phyloP scores from a whole-genome alignment of 2,329 filamentous ascomycete species.

The Exserohilum rostratum region DNA sequence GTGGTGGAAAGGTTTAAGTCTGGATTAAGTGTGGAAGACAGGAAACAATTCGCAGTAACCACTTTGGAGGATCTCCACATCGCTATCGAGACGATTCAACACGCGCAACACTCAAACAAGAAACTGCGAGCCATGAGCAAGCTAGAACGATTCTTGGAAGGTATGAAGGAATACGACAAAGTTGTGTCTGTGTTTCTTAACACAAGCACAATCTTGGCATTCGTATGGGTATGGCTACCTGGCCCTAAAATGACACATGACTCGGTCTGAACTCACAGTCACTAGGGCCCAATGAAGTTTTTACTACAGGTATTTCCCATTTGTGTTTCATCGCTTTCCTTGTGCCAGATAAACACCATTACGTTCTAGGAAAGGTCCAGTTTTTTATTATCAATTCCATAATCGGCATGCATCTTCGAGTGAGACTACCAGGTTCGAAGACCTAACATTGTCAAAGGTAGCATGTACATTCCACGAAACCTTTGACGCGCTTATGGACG shows the following conservation, averaged over 20 bases:
- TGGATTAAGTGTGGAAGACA: conserved; percentile 10
- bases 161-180: conserved; percentile 48
- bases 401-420: background rate
- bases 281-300: conserved; percentile 45
- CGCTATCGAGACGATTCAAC: conserved; percentile 33
- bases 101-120: conserved; percentile 28
- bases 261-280: background rate
- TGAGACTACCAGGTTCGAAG: background rate
- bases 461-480: conserved; percentile 41
- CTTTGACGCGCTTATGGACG: conserved; percentile 48
- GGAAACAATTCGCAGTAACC: conserved; percentile 11
- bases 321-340: no score
- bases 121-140: conserved; percentile 34
- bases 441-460: conserved; percentile 19
- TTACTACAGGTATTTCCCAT: conserved; percentile 44
- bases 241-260: background rate
- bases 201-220: conserved; percentile 37
- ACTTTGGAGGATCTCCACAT: conserved; percentile 27
- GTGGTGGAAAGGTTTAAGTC: conserved; percentile 14
- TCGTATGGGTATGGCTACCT: conserved; percentile 26
- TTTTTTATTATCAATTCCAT: no score
- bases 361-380: background rate
- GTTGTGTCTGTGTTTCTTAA: conserved; percentile 47
- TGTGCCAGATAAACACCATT: background rate
- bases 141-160: conserved; percentile 29